A percentile compares a stretch with the other conserved stretches of the same genome.
These are phyloP conservation scores for Linnemannia elongata DNA, from an alignment of 192 early-diverging fungal genomes.

Conservation along the genomic window DNA sequence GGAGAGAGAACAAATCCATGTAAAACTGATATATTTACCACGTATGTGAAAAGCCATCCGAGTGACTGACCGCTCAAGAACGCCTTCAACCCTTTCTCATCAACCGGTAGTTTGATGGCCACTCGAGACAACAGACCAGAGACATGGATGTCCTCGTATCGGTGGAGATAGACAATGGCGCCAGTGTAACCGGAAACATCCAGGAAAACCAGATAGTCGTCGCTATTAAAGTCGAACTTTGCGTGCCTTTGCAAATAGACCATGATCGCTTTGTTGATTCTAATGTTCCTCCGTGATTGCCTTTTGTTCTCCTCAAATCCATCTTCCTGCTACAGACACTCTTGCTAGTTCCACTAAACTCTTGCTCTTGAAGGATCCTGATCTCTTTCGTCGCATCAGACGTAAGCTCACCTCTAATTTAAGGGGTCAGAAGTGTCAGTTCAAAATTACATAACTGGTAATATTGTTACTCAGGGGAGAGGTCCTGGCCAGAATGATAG, in stretches of 20 bases:
- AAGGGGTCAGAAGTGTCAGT: background rate
- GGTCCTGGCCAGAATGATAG: no score
- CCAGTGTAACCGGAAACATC: constrained; percentile 18
- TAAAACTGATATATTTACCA: background rate
- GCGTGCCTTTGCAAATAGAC: constrained; percentile 4
- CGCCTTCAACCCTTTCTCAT: constrained; percentile 6
- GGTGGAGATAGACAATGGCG: constrained; percentile 10
- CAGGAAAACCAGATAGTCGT: constrained; percentile 3
- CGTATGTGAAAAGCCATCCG: constrained; percentile 9
- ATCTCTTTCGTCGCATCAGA: constrained; percentile 14
- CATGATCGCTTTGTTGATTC: constrained; percentile 20
- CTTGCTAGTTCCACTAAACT: constrained; percentile 14
- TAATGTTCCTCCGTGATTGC: constrained; percentile 13
- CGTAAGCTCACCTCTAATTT: constrained; percentile 11
- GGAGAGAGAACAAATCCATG: background rate
- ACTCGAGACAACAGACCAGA: constrained; percentile 2
- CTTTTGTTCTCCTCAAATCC: constrained; percentile 20
- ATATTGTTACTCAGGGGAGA: no score
- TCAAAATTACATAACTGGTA: no score
- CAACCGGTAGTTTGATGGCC: background rate
- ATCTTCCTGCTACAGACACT: constrained; percentile 19
- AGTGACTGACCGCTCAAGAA: constrained; percentile 9
- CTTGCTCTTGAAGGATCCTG: constrained; percentile 18
- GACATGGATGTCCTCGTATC: constrained; percentile 15
- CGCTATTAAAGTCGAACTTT: background rate